Conservation (phyloP, 2,329 filamentous ascomycete species). For the Colletotrichum graminicola region DNA sequence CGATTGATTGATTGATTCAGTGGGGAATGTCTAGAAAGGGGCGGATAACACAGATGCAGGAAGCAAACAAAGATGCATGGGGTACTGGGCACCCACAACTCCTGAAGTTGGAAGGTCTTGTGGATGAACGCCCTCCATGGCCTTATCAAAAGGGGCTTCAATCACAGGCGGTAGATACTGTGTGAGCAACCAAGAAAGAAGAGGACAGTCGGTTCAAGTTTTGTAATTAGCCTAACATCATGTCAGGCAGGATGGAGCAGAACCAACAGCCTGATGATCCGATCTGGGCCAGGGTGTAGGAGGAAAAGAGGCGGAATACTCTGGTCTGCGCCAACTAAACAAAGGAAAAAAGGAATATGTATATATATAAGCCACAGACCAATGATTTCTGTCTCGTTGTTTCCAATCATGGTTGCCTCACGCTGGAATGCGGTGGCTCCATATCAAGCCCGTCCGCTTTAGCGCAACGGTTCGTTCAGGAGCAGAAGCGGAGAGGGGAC, state of each 20-base stretch:
- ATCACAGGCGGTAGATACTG: neutral
- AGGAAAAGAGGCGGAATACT: conserved; percentile 3
- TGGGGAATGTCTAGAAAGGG: neutral
- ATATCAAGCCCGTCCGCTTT: conserved; percentile 8
- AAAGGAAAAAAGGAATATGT: neutral
- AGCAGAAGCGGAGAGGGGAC: neutral
- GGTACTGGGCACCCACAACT: neutral
- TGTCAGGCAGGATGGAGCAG: neutral
- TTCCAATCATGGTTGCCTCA: conserved; percentile 15
- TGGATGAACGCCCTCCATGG: neutral
- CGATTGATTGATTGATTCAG: conserved; percentile 30
- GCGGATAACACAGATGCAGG: neutral
- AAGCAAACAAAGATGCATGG: neutral
- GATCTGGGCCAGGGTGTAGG: neutral
- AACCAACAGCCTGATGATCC: neutral
- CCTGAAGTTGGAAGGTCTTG: neutral
- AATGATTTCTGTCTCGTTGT: neutral
- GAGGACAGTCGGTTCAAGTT: neutral
- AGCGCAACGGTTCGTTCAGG: conserved; percentile 15
- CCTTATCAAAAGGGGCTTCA: neutral
- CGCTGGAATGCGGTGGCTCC: neutral
- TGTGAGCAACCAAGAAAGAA: neutral
- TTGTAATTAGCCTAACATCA: neutral
- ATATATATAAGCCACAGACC: neutral
- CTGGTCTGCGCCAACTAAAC: neutral